A percentile compares a stretch with the other conserved stretches of the same genome.
Evolutionary conservation across 768 basidiomycete genomes (phyloP).

Genomic region (Rhizopogon roseolus): DNA sequence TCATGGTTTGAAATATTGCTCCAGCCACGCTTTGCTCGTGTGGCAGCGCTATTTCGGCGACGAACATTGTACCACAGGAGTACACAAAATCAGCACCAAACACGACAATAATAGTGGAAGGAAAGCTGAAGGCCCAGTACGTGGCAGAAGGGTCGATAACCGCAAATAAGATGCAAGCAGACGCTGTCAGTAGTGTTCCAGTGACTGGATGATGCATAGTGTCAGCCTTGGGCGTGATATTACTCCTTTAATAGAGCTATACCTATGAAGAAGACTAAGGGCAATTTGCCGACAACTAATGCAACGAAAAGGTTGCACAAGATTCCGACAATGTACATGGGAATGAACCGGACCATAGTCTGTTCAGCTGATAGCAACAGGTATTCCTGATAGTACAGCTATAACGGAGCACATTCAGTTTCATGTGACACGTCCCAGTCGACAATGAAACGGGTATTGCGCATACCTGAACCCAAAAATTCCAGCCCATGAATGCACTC

Average conservation of each 20-base stretch:
- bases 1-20: too few relatives aligned
- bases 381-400: slow-evolving; percentile 76
- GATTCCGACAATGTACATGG: slow-evolving; percentile 67
- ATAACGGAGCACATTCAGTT: not conserved
- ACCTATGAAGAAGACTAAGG: slow-evolving; percentile 57
- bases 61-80: slow-evolving; percentile 60
- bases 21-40: too few relatives aligned
- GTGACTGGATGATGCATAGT: not conserved
- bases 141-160: slow-evolving; percentile 44
- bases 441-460: slow-evolving; percentile 11
- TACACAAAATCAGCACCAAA: slow-evolving; percentile 70
- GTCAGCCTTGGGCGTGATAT: too few relatives aligned
- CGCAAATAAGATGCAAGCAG: slow-evolving; percentile 56
- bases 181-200: slow-evolving; percentile 48
- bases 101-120: slow-evolving; percentile 50
- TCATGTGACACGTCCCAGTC: slow-evolving; percentile 7
- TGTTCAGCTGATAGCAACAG: slow-evolving; percentile 45
- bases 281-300: slow-evolving; percentile 48
- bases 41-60: slow-evolving; percentile 22
- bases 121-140: slow-evolving; percentile 71
- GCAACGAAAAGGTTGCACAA: slow-evolving; percentile 65
- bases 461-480: slow-evolving; percentile 43
- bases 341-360: slow-evolving; percentile 63
- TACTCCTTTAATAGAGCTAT: too few relatives aligned
- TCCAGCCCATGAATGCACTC: slow-evolving; percentile 52